Base-by-base conservation (phyloP, 257 asterid genomes). In the Ophiorrhiza pumila region DNA sequence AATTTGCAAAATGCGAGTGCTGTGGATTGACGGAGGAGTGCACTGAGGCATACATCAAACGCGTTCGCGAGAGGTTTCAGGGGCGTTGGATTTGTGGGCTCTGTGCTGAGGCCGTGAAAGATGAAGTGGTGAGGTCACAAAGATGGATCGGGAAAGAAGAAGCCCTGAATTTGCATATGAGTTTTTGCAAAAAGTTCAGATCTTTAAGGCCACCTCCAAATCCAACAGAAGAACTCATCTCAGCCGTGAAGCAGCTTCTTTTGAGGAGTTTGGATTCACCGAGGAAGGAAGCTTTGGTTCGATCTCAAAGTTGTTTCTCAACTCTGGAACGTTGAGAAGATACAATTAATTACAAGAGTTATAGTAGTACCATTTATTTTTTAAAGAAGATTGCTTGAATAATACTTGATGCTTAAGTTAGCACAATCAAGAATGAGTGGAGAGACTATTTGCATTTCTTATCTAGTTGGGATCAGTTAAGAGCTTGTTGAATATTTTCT, bases 61-160 rank as follows among this genome's bases (percentile, higher is more conserved):
- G 85, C 12, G 92, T 90, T 0, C 81, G 89, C 0, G 91, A 85
- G 0, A 79, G 91, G n/a, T 84, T 88, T 73, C 83, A 77, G 60
- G 96, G 96, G 20, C 84, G 86, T 29, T 92, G 98, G 98, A 85
- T 92, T 11, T 92, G 98, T 80, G 98, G 98, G 79, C 94, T 92
- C 15, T 92, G 98, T 53, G 80, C 89, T 0, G 98, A 92, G 76
- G 98, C 96, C 0, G 96, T 88, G 74, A 88, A 92, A 82, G 96
- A 92, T 2, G 98, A 92, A 77, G 67, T 84, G 8, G 83, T 20
- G n/a, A 74, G 93, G 42, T 85, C 91, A 11, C 84, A 83, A 27
- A 52, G 72, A 11, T 29, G 77, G 58, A 89, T 90, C 17, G 87
- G 91, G 2, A 69, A 76, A 0, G 98, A 87, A 18, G 98, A 92